Evolutionary conservation across 139 green algal species (phyloP), one percentile per base, ranked within the genome.

Genomic region (Trebouxia sp.): DNA sequence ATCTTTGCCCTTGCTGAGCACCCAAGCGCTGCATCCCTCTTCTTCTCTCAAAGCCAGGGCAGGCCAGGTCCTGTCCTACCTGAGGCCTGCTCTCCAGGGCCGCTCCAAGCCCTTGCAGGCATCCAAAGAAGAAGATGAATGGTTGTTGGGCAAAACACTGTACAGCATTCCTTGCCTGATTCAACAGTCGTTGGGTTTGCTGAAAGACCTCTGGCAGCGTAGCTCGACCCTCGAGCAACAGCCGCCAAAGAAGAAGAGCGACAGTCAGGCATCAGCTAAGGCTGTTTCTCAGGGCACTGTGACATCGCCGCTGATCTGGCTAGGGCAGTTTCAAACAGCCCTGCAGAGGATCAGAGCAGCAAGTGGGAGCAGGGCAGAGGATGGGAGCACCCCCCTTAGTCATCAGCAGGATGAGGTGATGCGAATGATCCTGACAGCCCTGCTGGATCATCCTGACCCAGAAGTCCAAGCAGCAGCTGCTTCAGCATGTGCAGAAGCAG

Each of bases 341-440:
- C 62, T 72, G 35, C 35, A 45, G 12, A 45, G 28, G 5, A 10
- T 30, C 6, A 0, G 15, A 5, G 30, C 30, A 41, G 30, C 58
- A 69, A 35, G 28, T 8, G 43, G 28, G 32, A 11, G 28, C 9
- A 26, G 5, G 37, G 32, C 37, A 9, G 10, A 72, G 62, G 62
- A 15, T 2, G 14, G 37, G 14, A 35, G 43, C 11, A 72, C 32
- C 9, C 5, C 6, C 2, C 14, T 72, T 32, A 72, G 6, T n/a
- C n/a, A 15, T 30, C 35, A 43, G 15, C 62, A 72, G 62, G 35
- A 72, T 72, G 62, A 72, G 62, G 62, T 72, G n/a, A 45, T 72
- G 62, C 42, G 62, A 35, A 72, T 72, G 62, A 72, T 72, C 62
- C 62, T 72, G 62, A 53, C 69, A 56, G 69, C 69, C 39, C 41